Evolutionary conservation across 352 stramenopile genomes (phyloP).

Genomic region (Thalassiosira ordinaria): DNA sequence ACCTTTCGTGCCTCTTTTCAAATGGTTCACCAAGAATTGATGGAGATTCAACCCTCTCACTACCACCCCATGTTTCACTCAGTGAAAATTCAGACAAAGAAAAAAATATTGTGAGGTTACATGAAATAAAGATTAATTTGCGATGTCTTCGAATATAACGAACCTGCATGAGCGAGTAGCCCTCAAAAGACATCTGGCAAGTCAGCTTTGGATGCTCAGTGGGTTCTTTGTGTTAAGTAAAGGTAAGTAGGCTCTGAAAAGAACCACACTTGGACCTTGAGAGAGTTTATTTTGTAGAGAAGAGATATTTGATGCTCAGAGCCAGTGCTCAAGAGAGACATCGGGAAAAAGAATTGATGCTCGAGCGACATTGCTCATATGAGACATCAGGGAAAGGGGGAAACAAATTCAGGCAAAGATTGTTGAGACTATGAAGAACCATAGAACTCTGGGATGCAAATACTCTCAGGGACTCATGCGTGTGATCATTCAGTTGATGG

Average conservation of each 20-base stretch:
- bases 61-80: too few relatives aligned
- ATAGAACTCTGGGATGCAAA: constrained; percentile 14
- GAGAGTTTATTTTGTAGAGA: constrained; percentile 49
- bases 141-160: too few relatives aligned
- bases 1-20: too few relatives aligned
- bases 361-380: constrained; percentile 36
- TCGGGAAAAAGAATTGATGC: background rate
- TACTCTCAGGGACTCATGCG: constrained; percentile 51
- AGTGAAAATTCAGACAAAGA: too few relatives aligned
- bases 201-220: too few relatives aligned
- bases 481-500: constrained; percentile 33
- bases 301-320: constrained; percentile 40
- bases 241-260: constrained; percentile 61
- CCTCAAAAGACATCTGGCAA: too few relatives aligned
- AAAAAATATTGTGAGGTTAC: too few relatives aligned
- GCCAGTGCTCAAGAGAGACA: constrained; percentile 31
- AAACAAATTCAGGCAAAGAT: constrained; percentile 24
- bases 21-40: too few relatives aligned
- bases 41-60: too few relatives aligned
- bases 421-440: background rate
- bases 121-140: too few relatives aligned
- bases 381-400: too few relatives aligned
- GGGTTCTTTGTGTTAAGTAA: constrained; percentile 60
- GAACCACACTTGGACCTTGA: constrained; percentile 59
- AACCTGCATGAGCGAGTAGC: too few relatives aligned